Evolutionary conservation across 345 rosid genomes (phyloP), one percentile per base, ranked within the genome.

Genomic region (Linum usitatissimum): DNA sequence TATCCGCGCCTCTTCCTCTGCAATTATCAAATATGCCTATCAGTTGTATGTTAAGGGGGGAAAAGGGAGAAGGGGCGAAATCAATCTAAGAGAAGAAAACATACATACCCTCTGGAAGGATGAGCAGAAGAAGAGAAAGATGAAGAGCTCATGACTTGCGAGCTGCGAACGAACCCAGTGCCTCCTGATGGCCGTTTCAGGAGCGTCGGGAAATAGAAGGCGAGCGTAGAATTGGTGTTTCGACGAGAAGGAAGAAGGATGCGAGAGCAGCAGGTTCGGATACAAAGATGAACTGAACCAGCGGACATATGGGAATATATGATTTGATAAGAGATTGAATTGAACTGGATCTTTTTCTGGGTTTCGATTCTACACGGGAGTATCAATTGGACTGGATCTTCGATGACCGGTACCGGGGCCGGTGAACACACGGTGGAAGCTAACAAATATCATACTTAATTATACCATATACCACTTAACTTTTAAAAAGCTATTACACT

Each of bases 1-100:
- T 72, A 51, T 70, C 86, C 39, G 39, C 40, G 1, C 77, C 81
- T 66, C 79, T 76, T 70, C 85, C 82, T 68, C 84, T 68, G 45
- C 84, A 42, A 42, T 42, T 42, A 14, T 3, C 1, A 14, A 9
- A 42, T 2, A 42, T 8, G 1, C 1, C 49, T 2, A 42, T 42
- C 49, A 42, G 0, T 8, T 9, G 49, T 31, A 31, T 31, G 36
- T 2, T 6, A 31, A 31, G n/a, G n/a, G n/a, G n/a, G n/a, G n/a
- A n/a, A n/a, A n/a, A 42, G 49, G 15, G 15, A 42, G 2, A 42
- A 42, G 9, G 49, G 14, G 49, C 12, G 5, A 9, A 42, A 0
- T 42, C 49, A 42, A 14, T 9, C n/a, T 9, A 42, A 14, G 49
- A 0, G 15, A 42, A 14, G 6, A 6, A 42, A 42, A 13, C 0